Evolutionary conservation across 306 rosid genomes (phyloP), one percentile per base, ranked within the genome.

Genomic region (Potentilla sterilis): DNA sequence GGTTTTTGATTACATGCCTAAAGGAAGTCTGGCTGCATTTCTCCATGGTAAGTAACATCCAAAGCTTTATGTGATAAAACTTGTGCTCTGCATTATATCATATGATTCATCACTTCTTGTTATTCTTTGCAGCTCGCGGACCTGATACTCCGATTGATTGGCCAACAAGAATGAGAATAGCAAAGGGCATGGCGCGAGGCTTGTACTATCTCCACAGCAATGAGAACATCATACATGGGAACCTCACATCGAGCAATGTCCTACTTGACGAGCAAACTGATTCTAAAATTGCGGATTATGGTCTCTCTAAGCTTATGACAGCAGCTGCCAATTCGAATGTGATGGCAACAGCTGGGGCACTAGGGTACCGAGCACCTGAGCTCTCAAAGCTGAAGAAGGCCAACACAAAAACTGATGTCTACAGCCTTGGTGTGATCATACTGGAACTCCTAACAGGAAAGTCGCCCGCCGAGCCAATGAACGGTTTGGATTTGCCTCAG

Each of bases 361-460:
- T 90, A 47, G 98, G 98, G 59, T 94, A 94, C 85, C 77, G 93
- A 68, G 96, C 98, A 19, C 97, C 97, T 0, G 97, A 94, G 87
- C 92, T 92, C 47, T 90, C 92, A 0, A 94, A 90, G 82, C 89
- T 87, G 4, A 94, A 94, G 87, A 94, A 94, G 70, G 89, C 95
- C 54, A 92, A 84, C 85, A 63, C 90, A 6, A 94, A 94, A 83
- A 90, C 97, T 0, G 97, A 94, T 48, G 89, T 88, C 4, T 94
- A 94, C 87, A 90, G 96, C 85, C 95, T 94, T 48, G 97, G 98
- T 68, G 97, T 94, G 35, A 89, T 94, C 91, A 86, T 92, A 81
- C 83, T 94, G 84, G 98, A 94, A 81, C 96, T 90, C 67, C 92
- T 92, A 74, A 94, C 97, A 10, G 96, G 98, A 58, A 94, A 92